A percentile compares a stretch with the other conserved stretches of the same genome.
phyloP scores from a whole-genome alignment of 495 filamentous ascomycete species.

The Penicillium ucsense region DNA sequence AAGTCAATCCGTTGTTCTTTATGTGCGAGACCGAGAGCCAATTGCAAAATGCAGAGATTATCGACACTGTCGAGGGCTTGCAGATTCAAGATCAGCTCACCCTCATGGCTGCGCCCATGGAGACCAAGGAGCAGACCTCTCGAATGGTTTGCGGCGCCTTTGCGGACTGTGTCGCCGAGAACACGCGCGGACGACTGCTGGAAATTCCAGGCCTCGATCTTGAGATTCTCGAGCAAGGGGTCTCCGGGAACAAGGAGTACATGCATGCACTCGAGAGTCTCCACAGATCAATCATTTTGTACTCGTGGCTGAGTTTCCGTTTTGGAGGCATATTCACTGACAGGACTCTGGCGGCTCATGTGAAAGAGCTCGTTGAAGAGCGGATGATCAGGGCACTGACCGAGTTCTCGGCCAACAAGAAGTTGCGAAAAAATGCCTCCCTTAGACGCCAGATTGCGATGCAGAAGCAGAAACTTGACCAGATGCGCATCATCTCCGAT shows the following conservation, averaged over 20 bases:
- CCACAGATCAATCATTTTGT: slow-evolving; percentile 74
- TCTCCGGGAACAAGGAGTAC: slow-evolving; percentile 37
- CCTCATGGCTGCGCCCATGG: slow-evolving; percentile 61
- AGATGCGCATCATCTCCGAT: slow-evolving; percentile 15
- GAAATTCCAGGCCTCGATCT: slow-evolving; percentile 56
- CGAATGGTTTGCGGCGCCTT: slow-evolving; percentile 43
- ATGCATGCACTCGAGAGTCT: slow-evolving; percentile 59
- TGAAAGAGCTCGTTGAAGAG: slow-evolving; percentile 69
- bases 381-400: slow-evolving; percentile 61
- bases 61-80: slow-evolving; percentile 55
- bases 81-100: slow-evolving; percentile 61
- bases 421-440: slow-evolving; percentile 33
- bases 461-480: slow-evolving; percentile 28
- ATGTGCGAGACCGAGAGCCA: slow-evolving; percentile 52
- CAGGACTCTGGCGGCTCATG: slow-evolving; percentile 65
- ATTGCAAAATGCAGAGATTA: slow-evolving; percentile 55
- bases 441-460: slow-evolving; percentile 32
- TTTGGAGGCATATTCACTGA: slow-evolving; percentile 71
- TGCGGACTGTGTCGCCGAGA: slow-evolving; percentile 57
- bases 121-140: slow-evolving; percentile 9
- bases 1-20: slow-evolving; percentile 56
- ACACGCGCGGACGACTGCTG: slow-evolving; percentile 51
- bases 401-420: slow-evolving; percentile 42
- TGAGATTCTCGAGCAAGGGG: slow-evolving; percentile 52
- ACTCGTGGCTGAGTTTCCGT: slow-evolving; percentile 73